Base-by-base conservation (phyloP, 768 basidiomycete genomes). In the Lactifluus volemus region DNA sequence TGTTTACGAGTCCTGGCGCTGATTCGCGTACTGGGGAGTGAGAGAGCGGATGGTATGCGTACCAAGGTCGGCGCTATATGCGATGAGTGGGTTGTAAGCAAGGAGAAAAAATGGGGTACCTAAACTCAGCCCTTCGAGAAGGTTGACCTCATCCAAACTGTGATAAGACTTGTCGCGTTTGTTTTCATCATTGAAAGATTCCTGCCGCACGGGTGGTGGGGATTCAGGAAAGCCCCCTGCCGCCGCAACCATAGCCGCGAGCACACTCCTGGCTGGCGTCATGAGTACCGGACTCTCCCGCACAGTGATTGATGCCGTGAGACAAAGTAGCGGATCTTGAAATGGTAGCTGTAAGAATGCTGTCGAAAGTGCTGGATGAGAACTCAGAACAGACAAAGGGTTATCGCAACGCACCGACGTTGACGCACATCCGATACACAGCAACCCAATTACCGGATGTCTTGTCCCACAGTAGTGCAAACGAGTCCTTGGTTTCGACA, bases 281-380 rank as follows among this genome's bases (percentile, higher is more conserved):
- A 78, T 66, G 14, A 78, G 72, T 7, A 89, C 70, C 0, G 86
- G 81, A 67, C 84, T 89, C 25, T 95, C 91, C 52, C 93, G 82
- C n/a, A 96, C 75, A 0, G 93, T 97, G n/a, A 85, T 79, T 3
- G 89, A 92, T 4, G 86, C 79, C 0, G 93, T 97, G 32, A 97
- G 73, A 67, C 88, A 92, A 30, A 97, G 79, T 11, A 96, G 72
- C 10, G 93, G 93, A 61, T 93, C 83, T 3, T 75, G 67, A 51
- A 87, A 81, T 38, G 79, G 76, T 15, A 92, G 82, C 36, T 84
- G 80, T 32, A 93, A 73, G 70, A 86, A 61, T 49, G 65, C 53
- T 58, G 61, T 58, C 55, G 42, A 32, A 32, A n/a, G 42, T 32
- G 11, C 38, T 14, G 25, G 25, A 21, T 47, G 14, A 38, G 29